Conservation (phyloP, 305 asterid species). For the Fraxinus velutina region DNA sequence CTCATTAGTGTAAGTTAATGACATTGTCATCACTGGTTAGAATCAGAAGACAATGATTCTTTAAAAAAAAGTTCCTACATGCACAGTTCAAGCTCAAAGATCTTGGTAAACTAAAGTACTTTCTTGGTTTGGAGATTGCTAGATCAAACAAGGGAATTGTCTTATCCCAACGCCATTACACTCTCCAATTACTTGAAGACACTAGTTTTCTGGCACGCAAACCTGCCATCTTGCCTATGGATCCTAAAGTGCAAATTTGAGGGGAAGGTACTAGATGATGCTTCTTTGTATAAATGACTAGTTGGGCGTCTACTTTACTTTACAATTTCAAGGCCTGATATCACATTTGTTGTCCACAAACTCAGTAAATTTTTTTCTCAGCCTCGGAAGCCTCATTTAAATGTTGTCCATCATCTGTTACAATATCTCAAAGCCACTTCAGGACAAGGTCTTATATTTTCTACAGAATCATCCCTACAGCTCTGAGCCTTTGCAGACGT, state of each 20-base stretch:
- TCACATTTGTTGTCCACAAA: background rate
- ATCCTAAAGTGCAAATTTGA: background rate
- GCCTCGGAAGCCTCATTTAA: background rate
- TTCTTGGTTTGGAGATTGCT: background rate
- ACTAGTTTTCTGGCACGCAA: background rate
- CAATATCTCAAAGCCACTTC: background rate
- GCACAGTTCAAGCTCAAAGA: background rate
- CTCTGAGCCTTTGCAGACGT: background rate
- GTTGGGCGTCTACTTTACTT: background rate
- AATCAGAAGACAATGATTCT: background rate
- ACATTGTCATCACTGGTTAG: background rate
- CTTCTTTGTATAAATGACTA: background rate
- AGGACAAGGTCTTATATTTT: background rate
- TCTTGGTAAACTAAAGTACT: background rate
- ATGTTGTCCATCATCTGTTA: background rate
- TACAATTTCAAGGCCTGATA: background rate
- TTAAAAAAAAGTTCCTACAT: background rate
- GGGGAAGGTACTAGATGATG: background rate
- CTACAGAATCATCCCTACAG: background rate
- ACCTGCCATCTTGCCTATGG: background rate
- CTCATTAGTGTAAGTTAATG: background rate
- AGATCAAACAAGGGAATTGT: background rate
- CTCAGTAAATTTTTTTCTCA: background rate
- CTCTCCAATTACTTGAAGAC: background rate
- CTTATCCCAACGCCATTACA: background rate